Evolutionary conservation across 2,329 filamentous ascomycete genomes (phyloP).

Genomic region (Cercospora sp.): DNA sequence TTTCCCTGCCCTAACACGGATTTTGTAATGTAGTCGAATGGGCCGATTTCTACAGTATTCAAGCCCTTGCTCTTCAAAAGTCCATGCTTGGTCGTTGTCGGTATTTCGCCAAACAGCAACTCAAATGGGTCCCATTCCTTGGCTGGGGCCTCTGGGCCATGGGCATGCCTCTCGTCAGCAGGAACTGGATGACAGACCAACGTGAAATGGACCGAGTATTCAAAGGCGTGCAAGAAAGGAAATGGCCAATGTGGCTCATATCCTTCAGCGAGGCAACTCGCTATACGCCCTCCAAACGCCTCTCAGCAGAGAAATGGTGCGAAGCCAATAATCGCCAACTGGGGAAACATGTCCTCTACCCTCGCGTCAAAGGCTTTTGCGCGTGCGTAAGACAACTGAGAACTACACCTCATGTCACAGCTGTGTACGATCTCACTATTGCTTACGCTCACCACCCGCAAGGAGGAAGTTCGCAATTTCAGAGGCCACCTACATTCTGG

Average conservation of each 20-base stretch:
- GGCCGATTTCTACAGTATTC: slow-evolving; percentile 66
- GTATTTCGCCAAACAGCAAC: slow-evolving; percentile 63
- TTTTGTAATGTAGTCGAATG: slow-evolving; percentile 50
- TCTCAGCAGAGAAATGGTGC: slow-evolving; percentile 55
- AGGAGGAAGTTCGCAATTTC: slow-evolving; percentile 29
- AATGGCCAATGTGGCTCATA: slow-evolving; percentile 63
- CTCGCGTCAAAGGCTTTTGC: slow-evolving; percentile 62
- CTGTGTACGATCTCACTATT: slow-evolving; percentile 44
- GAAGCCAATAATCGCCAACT: slow-evolving; percentile 51
- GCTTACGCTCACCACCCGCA: slow-evolving; percentile 36
- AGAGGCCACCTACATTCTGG: slow-evolving; percentile 37
- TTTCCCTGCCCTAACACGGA: background rate
- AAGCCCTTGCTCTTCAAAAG: slow-evolving; percentile 55
- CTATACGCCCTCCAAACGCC: slow-evolving; percentile 56
- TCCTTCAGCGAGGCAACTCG: slow-evolving; percentile 65
- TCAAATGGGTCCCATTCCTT: slow-evolving; percentile 60
- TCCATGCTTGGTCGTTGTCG: slow-evolving; percentile 62
- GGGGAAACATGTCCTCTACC: slow-evolving; percentile 60
- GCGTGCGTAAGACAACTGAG: slow-evolving; percentile 58
- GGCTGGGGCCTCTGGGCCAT: slow-evolving; percentile 66
- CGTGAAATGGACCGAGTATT: slow-evolving; percentile 60
- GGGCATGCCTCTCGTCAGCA: slow-evolving; percentile 63
- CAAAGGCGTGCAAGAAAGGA: slow-evolving; percentile 51
- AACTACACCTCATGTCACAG: slow-evolving; percentile 36
- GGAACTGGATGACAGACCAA: slow-evolving; percentile 60